Evolutionary conservation across 192 early-diverging fungal species (phyloP).

Genomic region (Coemansia javaensis): DNA sequence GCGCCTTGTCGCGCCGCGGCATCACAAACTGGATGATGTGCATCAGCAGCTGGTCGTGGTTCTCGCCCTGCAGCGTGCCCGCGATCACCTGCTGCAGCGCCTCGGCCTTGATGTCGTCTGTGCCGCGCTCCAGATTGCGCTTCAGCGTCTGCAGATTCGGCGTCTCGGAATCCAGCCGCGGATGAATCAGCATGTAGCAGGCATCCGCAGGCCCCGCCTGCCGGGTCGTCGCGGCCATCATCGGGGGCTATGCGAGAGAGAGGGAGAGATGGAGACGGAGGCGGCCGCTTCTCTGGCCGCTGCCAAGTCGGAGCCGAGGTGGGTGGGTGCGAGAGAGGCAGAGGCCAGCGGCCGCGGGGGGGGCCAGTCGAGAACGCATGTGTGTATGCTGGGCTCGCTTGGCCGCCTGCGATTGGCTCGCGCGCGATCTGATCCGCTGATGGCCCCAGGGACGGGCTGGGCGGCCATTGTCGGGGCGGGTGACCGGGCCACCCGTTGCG

Average conservation of each 20-base stretch:
- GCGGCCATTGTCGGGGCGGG: too few relatives aligned
- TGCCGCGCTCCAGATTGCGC: constrained; percentile 78
- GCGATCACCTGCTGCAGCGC: constrained; percentile 92
- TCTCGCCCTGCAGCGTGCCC: constrained; percentile 91
- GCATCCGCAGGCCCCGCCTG: constrained; percentile 29
- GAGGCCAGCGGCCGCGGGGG: too few relatives aligned
- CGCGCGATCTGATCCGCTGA: too few relatives aligned
- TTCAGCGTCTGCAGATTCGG: constrained; percentile 42
- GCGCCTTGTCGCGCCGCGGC: constrained; percentile 90
- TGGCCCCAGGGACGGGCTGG: too few relatives aligned
- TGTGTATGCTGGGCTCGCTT: not conserved
- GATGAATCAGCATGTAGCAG: constrained; percentile 52
- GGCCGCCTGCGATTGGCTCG: not conserved
- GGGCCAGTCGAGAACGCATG: too few relatives aligned
- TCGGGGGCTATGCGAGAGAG: constrained; percentile 4
- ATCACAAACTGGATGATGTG: constrained; percentile 97
- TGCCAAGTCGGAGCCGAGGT: too few relatives aligned
- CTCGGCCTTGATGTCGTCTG: constrained; percentile 87
- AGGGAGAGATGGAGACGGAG: not conserved
- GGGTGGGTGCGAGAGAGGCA: too few relatives aligned
- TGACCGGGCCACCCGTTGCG: too few relatives aligned
- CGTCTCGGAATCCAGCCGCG: constrained; percentile 30
- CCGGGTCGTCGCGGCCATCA: constrained; percentile 39
- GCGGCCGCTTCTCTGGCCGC: too few relatives aligned
- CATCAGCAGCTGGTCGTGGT: constrained; percentile 84